Evolutionary conservation across 805 yeast species (phyloP).

Genomic region (Metschnikowia continentalis): DNA sequence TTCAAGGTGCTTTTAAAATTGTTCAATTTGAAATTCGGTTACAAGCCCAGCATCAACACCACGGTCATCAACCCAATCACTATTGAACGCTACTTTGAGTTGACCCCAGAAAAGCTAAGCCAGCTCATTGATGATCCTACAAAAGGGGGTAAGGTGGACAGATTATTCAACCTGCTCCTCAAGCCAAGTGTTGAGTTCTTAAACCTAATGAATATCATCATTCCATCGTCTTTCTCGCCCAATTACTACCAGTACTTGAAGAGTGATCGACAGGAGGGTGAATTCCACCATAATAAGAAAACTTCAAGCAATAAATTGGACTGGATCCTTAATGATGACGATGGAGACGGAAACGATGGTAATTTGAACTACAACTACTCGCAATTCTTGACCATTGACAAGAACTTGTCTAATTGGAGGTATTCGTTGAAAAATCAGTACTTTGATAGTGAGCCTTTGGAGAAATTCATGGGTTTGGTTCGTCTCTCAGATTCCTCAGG

Average conservation of each 20-base stretch:
- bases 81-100: conserved; percentile 40
- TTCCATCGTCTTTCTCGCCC: conserved; percentile 45
- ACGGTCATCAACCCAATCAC: conserved; percentile 46
- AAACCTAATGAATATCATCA: conserved; percentile 40
- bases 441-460: conserved; percentile 24
- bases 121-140: conserved; percentile 24
- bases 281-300: conserved; percentile 6
- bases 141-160: conserved; percentile 20
- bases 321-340: conserved; percentile 44
- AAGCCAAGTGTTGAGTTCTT: conserved; percentile 42
- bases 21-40: conserved; percentile 41
- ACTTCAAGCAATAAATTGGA: conserved; percentile 26
- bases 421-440: conserved; percentile 29
- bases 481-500: conserved; percentile 19
- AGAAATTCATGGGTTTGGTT: conserved; percentile 29
- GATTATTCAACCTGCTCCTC: conserved; percentile 32
- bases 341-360: conserved; percentile 47
- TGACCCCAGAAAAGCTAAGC: conserved; percentile 42
- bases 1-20: conserved; percentile 40
- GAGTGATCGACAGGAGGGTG: conserved; percentile 20
- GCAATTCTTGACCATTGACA: conserved; percentile 41
- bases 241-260: conserved; percentile 40
- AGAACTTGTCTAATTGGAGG: conserved; percentile 40
- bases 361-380: conserved; percentile 42
- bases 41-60: conserved; percentile 43